Evolutionary conservation across 176 grass and related monocot species (phyloP).

Genomic region (Elaeis guineensis): DNA sequence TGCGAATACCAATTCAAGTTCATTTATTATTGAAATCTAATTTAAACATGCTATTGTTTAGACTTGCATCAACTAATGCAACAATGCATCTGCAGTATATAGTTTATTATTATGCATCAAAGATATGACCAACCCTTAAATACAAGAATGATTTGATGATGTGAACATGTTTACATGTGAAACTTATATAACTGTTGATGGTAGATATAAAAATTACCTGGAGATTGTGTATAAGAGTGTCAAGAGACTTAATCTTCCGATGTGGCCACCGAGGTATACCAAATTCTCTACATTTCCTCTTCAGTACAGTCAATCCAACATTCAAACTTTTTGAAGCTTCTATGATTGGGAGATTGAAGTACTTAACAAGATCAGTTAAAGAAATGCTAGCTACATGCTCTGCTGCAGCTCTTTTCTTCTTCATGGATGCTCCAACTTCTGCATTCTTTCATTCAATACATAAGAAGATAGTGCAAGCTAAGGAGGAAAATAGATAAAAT

Average conservation of each 20-base stretch:
- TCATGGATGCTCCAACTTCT: conserved; percentile 18
- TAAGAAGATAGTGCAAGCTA: not conserved
- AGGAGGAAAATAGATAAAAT: no score
- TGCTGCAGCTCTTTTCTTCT: conserved; percentile 42
- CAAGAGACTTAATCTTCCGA: conserved; percentile 60
- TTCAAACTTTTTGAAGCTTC: conserved; percentile 51
- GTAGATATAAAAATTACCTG: conserved; percentile 20
- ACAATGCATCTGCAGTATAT: no score
- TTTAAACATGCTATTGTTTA: no score
- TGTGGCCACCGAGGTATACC: conserved; percentile 64
- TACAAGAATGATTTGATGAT: no score
- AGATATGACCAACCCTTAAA: no score
- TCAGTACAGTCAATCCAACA: conserved; percentile 57
- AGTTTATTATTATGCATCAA: no score
- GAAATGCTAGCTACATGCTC: conserved; percentile 51
- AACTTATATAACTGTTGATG: no score
- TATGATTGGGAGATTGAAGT: conserved; percentile 57
- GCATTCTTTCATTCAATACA: not conserved
- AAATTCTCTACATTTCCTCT: conserved; percentile 63
- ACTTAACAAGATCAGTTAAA: conserved; percentile 38
- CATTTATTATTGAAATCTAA: no score
- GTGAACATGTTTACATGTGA: no score
- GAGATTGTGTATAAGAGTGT: conserved; percentile 43
- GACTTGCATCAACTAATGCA: no score
- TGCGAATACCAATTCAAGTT: no score